Evolutionary conservation across 139 green algal species (phyloP), one percentile per base, ranked within the genome.

Genomic region (Chlorella sp.): DNA sequence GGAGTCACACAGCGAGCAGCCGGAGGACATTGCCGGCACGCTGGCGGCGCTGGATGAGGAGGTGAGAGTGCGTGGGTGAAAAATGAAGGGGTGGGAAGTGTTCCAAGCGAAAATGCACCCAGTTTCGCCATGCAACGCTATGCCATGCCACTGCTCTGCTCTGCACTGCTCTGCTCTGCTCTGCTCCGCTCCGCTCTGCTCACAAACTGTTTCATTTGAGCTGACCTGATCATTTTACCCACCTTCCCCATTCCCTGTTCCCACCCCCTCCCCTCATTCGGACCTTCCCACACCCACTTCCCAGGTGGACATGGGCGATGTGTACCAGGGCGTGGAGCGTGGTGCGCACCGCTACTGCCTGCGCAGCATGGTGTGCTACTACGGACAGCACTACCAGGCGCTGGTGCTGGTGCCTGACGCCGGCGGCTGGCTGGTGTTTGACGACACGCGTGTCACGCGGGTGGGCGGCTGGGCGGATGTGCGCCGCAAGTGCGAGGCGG

Each of bases 361-460:
- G 79, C 90, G 91, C 91, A 94, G 91, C 91, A 96, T 97, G 94
- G 95, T 98, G 88, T 97, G 96, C 88, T 98, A 98, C 94, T 98
- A 97, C 85, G 96, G 96, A 24, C 91, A 94, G 91, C 96, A 98
- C 89, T 98, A 98, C 94, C 92, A 96, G 66, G 97, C 96, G 30
- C 97, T 98, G 86, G 96, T 97, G 81, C 76, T 87, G 42, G 87
- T 93, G 86, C 80, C 69, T 0, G 83, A 95, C 61, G 83, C 91
- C 21, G 88, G 86, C 42, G 60, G 75, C 40, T 98, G 96, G 96
- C 90, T 98, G 64, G 94, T 97, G 83, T 91, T 95, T 87, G 92
- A 95, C 64, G 91, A 94, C 80, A 86, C 83, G 32, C 64, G 37
- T 53, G 89, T 89, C 37, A 89, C 36, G 7, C 71, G 91, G 19